A percentile compares a stretch with the other conserved stretches of the same genome.
These are phyloP conservation scores for Lithohypha guttulata DNA, from an alignment of 2,329 filamentous ascomycete species.

Conservation along the genomic window DNA sequence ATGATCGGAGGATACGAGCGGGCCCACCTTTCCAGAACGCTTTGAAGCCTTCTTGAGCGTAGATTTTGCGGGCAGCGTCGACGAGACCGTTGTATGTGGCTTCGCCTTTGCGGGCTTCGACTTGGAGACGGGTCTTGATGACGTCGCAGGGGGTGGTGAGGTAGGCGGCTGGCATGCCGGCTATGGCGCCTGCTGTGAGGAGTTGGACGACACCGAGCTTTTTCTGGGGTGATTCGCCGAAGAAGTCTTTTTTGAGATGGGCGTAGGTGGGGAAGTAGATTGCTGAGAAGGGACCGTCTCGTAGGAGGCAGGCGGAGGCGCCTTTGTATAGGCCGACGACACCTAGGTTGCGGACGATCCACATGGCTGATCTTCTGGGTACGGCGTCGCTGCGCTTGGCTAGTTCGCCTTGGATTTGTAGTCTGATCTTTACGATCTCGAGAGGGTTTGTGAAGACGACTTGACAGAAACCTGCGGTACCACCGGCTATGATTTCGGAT, in stretches of 20 bases:
- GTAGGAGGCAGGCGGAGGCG: conserved; percentile 82
- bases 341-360: conserved; percentile 94
- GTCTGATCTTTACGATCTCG: conserved; percentile 97
- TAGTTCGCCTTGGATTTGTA: conserved; percentile 94
- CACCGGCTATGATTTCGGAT: conserved; percentile 78
- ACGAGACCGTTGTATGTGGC: conserved; percentile 75
- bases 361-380: conserved; percentile 85
- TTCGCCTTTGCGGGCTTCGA: conserved; percentile 94
- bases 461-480: conserved; percentile 83
- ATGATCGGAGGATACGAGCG: conserved; percentile 86
- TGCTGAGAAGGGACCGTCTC: conserved; percentile 93
- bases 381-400: conserved; percentile 74
- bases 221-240: conserved; percentile 71
- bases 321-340: conserved; percentile 94
- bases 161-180: conserved; percentile 84
- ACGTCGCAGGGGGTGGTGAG: conserved; percentile 96
- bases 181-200: conserved; percentile 86
- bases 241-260: conserved; percentile 87
- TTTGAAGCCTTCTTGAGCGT: conserved; percentile 80
- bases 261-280: conserved; percentile 98
- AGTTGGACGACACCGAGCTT: conserved; percentile 85
- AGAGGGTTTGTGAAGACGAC: conserved; percentile 97
- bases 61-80: conserved; percentile 74
- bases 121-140: conserved; percentile 96
- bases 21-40: conserved; percentile 99